Evolutionary conservation across 2,329 filamentous ascomycete species (phyloP), one percentile per base, ranked within the genome.

Genomic region (Fusarium kyushuense): DNA sequence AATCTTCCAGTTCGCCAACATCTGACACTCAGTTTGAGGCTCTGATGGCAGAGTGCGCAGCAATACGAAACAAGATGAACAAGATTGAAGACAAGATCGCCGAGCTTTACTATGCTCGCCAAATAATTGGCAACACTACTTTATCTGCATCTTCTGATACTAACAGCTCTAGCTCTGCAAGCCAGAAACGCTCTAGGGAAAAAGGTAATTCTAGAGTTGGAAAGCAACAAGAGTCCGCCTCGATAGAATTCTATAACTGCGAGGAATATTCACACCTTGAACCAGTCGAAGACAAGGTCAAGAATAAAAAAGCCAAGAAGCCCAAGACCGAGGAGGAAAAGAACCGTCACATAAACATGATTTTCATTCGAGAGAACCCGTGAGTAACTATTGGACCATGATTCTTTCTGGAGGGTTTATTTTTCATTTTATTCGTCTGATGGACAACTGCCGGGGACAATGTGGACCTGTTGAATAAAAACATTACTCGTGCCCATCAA

Each of bases 281-380:
- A 1, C 0, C 19, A 3, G 3, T 1, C 5, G 17, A 36, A 13
- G 6, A 2, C 3, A 35, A 17, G n/a, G 17, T 14, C 5, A n/a
- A 27, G 40, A 32, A 10, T 3, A 29, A 13, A 1, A 57, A 21
- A 21, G 2, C 4, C 0, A 63, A 19, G 17, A 64, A 6, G 13
- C 29, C 33, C 2, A 58, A 46, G 13, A 64, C 52, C 2, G 59
- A 52, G 14, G 53, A 46, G 19, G 45, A 64, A 14, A 30, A 64
- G n/a, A 47, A 64, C 6, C 30, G 33, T 2, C 45, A 64, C 4
- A 64, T 64, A 10, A 64, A 64, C 19, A 64, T 52, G 30, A 52
- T 58, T 1, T 29, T 64, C 16, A 36, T 64, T 0, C 33, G 59
- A 1, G 33, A 64, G 16, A 19, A 19, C 6, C 17, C 12, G 8